Conservation (phyloP, 2,329 filamentous ascomycete species). For the Monosporascus sp. region DNA sequence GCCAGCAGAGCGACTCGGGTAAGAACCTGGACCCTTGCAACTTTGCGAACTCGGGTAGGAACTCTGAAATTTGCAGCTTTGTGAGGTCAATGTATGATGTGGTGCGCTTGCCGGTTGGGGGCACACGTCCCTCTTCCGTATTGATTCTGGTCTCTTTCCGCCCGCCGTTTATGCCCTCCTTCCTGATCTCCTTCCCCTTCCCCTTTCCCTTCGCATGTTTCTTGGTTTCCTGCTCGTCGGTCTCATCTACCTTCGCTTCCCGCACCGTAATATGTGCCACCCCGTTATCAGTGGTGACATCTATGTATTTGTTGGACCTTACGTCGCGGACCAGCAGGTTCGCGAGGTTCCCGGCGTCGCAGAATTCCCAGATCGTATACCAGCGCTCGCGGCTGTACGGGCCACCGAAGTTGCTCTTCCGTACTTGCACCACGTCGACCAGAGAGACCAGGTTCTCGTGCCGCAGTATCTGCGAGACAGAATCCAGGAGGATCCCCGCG, state of each 20-base stretch:
- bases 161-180: background rate
- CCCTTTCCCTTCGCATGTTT: constrained; percentile 2
- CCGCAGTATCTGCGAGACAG: constrained; percentile 35
- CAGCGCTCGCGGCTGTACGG: constrained; percentile 2
- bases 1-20: constrained; percentile 51
- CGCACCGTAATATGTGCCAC: constrained; percentile 5
- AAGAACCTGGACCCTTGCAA: constrained; percentile 26
- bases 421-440: constrained; percentile 28
- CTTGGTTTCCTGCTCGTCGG: constrained; percentile 16
- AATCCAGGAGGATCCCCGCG: constrained; percentile 15
- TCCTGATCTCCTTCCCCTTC: background rate
- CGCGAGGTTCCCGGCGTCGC: constrained; percentile 44
- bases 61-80: no score
- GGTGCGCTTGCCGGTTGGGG: no score
- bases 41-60: background rate
- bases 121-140: no score
- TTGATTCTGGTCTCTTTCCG: background rate
- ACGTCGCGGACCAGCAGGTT: constrained; percentile 28
- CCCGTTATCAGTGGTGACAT: constrained; percentile 5
- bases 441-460: constrained; percentile 45
- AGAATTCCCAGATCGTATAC: constrained; percentile 43
- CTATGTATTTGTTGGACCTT: constrained; percentile 1
- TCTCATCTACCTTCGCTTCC: constrained; percentile 4
- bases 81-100: no score
- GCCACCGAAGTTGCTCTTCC: constrained; percentile 12